Evolutionary conservation across 2,329 filamentous ascomycete genomes (phyloP).

Genomic region (Colletotrichum chlorophyti): DNA sequence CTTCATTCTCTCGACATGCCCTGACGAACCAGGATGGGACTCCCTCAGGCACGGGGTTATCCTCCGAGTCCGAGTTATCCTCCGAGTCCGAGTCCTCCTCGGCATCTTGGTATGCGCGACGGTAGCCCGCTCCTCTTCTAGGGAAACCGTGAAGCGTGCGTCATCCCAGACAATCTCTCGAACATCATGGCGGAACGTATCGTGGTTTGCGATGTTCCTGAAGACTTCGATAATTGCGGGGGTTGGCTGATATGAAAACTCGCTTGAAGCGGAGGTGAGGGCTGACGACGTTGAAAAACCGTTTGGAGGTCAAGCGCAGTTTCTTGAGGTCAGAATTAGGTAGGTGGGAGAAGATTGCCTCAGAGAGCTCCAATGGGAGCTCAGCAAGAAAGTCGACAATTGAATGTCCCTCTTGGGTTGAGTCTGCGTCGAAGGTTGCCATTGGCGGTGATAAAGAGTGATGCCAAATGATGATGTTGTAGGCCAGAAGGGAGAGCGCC

Average conservation of each 20-base stretch:
- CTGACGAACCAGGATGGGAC: background rate
- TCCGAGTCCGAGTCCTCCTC: background rate
- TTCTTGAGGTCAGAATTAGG: constrained; percentile 5
- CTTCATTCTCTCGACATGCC: background rate
- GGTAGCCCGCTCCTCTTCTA: too few species aligned
- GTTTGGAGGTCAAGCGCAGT: constrained; percentile 7
- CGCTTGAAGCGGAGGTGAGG: constrained; percentile 27
- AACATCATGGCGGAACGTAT: constrained; percentile 37
- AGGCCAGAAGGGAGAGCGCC: too few species aligned
- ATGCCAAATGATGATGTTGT: too few species aligned
- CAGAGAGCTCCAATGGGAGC: too few species aligned
- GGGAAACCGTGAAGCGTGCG: constrained; percentile 27
- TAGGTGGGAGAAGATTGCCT: background rate
- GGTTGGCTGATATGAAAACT: constrained; percentile 48
- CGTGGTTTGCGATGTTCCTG: constrained; percentile 43
- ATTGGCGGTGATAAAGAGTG: too few species aligned
- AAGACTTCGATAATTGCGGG: constrained; percentile 45
- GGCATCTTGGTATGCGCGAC: too few species aligned
- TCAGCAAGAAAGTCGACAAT: too few species aligned
- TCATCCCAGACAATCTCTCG: constrained; percentile 49
- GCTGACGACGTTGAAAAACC: background rate
- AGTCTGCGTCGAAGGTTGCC: too few species aligned
- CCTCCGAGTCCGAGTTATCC: background rate
- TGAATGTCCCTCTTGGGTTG: too few species aligned
- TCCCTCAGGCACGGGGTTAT: background rate